A percentile compares a stretch with the other conserved stretches of the same genome.
Conservation (phyloP, 257 asterid genomes). For the Nemophila menziesii region DNA sequence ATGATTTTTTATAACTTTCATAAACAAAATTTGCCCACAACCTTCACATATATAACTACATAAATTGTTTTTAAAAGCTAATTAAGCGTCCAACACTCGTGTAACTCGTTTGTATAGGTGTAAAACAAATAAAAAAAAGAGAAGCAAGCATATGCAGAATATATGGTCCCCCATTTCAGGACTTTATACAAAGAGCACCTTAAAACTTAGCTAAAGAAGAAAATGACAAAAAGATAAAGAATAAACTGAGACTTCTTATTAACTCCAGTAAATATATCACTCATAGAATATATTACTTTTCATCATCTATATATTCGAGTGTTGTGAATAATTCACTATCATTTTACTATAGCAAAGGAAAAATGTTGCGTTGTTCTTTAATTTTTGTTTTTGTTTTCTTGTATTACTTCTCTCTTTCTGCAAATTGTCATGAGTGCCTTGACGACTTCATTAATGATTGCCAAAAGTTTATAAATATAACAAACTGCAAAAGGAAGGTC, state of each 20-base stretch:
- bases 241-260: not conserved
- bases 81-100: too few relatives aligned
- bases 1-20: too few relatives aligned
- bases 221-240: not conserved
- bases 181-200: not conserved
- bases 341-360: not conserved
- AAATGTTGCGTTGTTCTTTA: conserved; percentile 1
- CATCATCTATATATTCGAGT: not conserved
- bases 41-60: too few relatives aligned
- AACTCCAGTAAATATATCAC: not conserved
- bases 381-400: not conserved
- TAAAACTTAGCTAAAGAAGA: not conserved
- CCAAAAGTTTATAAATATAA: conserved; percentile 3
- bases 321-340: not conserved
- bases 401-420: not conserved
- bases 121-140: not conserved
- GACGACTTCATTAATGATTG: conserved; percentile 15
- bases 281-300: conserved; percentile 2
- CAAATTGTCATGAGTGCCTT: conserved; percentile 15
- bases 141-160: too few relatives aligned
- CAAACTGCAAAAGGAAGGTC: conserved; percentile 22
- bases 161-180: too few relatives aligned
- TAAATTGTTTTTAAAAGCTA: too few relatives aligned
- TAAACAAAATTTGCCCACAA: too few relatives aligned
- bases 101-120: too few relatives aligned